Conservation (phyloP, 1,139 yeast genomes). For the Yamadazyma atlantica region DNA sequence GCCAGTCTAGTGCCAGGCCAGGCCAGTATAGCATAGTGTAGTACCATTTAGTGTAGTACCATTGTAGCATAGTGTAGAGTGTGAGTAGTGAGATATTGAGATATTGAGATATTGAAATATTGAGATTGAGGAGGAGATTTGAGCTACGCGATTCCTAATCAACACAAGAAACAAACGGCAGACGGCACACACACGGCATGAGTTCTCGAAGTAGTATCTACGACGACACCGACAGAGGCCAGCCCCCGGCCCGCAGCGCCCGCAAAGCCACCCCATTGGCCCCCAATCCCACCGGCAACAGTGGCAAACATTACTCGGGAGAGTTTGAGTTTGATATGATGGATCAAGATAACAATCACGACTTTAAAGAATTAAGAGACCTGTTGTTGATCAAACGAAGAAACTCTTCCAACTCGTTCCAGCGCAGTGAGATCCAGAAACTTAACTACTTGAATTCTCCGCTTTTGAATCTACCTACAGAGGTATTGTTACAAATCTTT, state of each 20-base stretch:
- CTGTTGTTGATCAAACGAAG: slow-evolving; percentile 34
- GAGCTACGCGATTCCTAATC: no score
- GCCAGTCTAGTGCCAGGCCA: no score
- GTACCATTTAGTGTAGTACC: no score
- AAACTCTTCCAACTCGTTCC: slow-evolving; percentile 16
- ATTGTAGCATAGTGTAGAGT: no score
- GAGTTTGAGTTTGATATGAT: slow-evolving; percentile 24
- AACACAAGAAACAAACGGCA: not conserved
- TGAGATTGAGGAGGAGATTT: no score
- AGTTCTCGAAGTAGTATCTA: slow-evolving; percentile 33
- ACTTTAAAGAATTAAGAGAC: slow-evolving; percentile 36
- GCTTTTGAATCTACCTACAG: slow-evolving; percentile 71
- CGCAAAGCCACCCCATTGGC: no score
- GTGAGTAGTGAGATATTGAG: no score
- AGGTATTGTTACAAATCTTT: slow-evolving; percentile 69
- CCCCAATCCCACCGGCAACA: slow-evolving; percentile 6
- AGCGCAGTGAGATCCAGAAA: slow-evolving; percentile 22
- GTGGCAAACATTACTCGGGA: slow-evolving; percentile 5
- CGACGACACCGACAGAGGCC: no score
- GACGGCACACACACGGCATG: slow-evolving; percentile 16
- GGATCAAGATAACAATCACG: slow-evolving; percentile 31
- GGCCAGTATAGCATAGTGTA: no score
- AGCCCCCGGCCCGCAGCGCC: no score
- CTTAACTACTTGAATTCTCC: slow-evolving; percentile 40
- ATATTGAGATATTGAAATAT: no score